Evolutionary conservation across 2,329 filamentous ascomycete species (phyloP).

Genomic region (Polytolypa hystricis): DNA sequence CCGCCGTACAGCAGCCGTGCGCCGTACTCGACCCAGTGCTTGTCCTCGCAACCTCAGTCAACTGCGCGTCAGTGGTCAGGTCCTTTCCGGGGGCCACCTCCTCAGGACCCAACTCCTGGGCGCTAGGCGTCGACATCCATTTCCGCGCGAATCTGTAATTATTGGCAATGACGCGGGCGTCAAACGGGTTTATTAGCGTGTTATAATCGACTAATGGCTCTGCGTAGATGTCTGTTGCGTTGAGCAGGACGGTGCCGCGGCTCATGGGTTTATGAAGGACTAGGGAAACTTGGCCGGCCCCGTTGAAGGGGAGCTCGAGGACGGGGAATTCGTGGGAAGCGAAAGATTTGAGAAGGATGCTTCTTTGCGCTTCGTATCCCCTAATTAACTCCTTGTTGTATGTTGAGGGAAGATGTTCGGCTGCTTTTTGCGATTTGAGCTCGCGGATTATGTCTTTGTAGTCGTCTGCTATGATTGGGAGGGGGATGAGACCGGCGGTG

Average conservation of each 20-base stretch:
- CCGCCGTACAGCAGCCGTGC: conserved; percentile 20
- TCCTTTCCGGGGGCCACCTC: conserved; percentile 1
- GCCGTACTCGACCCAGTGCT: conserved; percentile 27
- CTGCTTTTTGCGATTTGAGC: neutral
- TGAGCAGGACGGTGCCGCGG: conserved; percentile 31
- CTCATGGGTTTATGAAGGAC: conserved; percentile 25
- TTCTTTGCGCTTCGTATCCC: conserved; percentile 1
- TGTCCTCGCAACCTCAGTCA: conserved; percentile 12
- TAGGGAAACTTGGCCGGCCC: neutral
- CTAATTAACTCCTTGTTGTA: neutral
- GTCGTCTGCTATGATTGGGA: neutral
- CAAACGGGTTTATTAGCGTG: conserved; percentile 28
- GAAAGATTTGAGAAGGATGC: neutral
- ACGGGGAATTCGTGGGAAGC: neutral
- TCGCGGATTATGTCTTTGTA: neutral
- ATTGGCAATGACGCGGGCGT: conserved; percentile 21
- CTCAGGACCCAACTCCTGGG: neutral
- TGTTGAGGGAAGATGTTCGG: neutral
- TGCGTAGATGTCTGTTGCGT: conserved; percentile 23
- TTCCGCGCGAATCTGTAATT: conserved; percentile 12
- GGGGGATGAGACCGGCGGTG: neutral
- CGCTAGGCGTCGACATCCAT: conserved; percentile 8
- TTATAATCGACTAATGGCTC: conserved; percentile 31
- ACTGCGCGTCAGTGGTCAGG: conserved; percentile 1
- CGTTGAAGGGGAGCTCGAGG: neutral